Conservation (phyloP, 208 protist genomes). For the Crithidia fasciculata region DNA sequence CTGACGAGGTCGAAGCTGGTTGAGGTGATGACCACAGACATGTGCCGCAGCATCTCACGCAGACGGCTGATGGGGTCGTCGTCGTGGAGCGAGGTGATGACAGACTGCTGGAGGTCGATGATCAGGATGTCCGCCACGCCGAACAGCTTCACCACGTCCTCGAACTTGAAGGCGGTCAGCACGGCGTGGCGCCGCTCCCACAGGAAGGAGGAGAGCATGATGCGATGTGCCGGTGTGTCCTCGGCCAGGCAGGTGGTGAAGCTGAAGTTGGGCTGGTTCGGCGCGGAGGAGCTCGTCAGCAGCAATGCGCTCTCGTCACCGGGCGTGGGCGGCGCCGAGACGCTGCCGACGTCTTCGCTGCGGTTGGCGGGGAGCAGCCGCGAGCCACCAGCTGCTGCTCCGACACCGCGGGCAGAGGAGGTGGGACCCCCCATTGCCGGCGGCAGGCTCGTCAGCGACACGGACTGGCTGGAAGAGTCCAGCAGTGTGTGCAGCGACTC, state of each 20-base stretch:
- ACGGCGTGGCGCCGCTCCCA: conserved; percentile 91
- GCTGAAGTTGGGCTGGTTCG: conserved; percentile 45
- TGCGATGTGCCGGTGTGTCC: conserved; percentile 81
- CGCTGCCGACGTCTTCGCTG: conserved; percentile 23
- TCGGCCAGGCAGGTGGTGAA: conserved; percentile 89
- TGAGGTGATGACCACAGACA: conserved; percentile 84
- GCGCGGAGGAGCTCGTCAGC: conserved; percentile 3
- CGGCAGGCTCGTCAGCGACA: conserved; percentile 4
- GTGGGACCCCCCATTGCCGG: background rate
- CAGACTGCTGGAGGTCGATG: conserved; percentile 84
- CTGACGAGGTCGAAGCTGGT: conserved; percentile 62
- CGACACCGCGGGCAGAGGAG: background rate
- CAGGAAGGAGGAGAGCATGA: conserved; percentile 87
- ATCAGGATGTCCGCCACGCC: conserved; percentile 87
- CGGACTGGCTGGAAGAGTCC: conserved; percentile 15
- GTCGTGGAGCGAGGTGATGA: conserved; percentile 45
- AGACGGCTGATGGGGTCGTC: conserved; percentile 74
- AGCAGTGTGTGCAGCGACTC: conserved; percentile 27
- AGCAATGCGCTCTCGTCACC: conserved; percentile 20
- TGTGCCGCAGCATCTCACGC: conserved; percentile 75
- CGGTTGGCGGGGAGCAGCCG: conserved; percentile 8
- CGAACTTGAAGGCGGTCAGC: conserved; percentile 69
- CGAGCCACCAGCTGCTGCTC: background rate
- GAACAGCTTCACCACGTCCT: conserved; percentile 73
- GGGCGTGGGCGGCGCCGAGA: conserved; percentile 14